phyloP scores from a whole-genome alignment of 1,284 basidiomycete species.

The Xerocomus amazonicus region DNA sequence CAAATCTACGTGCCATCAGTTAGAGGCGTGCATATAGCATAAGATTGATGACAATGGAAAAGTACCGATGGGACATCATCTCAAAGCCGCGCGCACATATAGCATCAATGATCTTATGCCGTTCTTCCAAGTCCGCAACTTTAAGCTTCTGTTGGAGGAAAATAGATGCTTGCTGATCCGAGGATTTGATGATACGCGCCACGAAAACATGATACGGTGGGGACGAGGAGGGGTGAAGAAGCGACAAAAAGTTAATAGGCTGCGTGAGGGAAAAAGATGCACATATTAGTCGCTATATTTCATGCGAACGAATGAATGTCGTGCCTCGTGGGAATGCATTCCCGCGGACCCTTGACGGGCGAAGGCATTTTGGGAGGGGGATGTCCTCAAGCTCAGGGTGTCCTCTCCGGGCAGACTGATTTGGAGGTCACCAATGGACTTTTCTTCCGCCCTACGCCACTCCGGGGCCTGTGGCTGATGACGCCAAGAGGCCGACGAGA shows the following conservation, averaged over 20 bases:
- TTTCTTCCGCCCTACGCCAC: constrained; percentile 30
- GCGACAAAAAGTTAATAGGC: constrained; percentile 82
- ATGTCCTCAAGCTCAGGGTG: constrained; percentile 27
- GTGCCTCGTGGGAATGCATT: constrained; percentile 38
- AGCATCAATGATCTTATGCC: constrained; percentile 77
- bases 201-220: constrained; percentile 79
- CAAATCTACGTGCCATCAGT: constrained; percentile 51
- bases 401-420: constrained; percentile 24
- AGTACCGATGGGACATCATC: constrained; percentile 82
- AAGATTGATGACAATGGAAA: constrained; percentile 1
- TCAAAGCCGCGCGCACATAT: constrained; percentile 77
- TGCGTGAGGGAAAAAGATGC: constrained; percentile 27
- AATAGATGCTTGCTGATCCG: constrained; percentile 84
- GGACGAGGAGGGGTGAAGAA: constrained; percentile 76
- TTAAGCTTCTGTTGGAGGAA: constrained; percentile 84
- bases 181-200: constrained; percentile 76
- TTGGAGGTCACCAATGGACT: constrained; percentile 15
- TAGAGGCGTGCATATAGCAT: constrained; percentile 7
- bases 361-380: constrained; percentile 25
- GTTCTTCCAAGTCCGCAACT: constrained; percentile 72
- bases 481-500: constrained; percentile 20
- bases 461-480: constrained; percentile 29
- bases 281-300: constrained; percentile 24
- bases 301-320: constrained; percentile 11
- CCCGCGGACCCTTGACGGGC: constrained; percentile 27